These are phyloP conservation scores for Berkeleyomyces rouxiae DNA, from an alignment of 2,329 filamentous ascomycete species.

Conservation along the genomic window DNA sequence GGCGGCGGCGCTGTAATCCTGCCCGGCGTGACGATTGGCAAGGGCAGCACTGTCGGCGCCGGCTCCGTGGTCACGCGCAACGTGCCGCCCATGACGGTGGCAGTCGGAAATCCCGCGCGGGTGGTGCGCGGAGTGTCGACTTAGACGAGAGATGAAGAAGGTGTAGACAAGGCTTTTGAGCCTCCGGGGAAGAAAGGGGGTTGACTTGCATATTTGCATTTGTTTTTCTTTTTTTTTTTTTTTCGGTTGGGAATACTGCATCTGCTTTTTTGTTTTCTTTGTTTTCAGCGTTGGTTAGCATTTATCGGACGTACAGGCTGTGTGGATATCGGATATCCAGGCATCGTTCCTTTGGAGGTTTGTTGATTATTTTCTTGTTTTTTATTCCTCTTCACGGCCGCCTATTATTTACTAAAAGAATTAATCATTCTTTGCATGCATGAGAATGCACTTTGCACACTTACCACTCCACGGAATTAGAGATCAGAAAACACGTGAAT, in stretches of 20 bases:
- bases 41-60: constrained; percentile 63
- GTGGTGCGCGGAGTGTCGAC: constrained; percentile 27
- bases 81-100: constrained; percentile 51
- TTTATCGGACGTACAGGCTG: not conserved
- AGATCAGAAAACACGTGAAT: not conserved
- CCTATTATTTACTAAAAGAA: not conserved
- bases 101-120: constrained; percentile 52
- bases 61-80: constrained; percentile 74
- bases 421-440: too few species aligned
- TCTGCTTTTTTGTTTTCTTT: not conserved
- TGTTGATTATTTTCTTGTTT: too few species aligned
- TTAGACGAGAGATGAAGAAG: not conserved
- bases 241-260: not conserved
- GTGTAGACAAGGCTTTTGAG: not conserved
- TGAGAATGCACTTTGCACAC: too few species aligned
- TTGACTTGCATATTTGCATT: not conserved
- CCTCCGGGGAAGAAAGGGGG: not conserved
- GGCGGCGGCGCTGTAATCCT: constrained; percentile 63
- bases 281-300: not conserved
- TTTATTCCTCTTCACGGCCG: not conserved
- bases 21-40: constrained; percentile 64
- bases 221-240: not conserved
- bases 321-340: not conserved
- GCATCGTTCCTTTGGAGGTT: not conserved
- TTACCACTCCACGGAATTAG: not conserved